Percentiles rank a stretch among this genome's conserved stretches.
These are phyloP conservation scores for Poa pratensis DNA, from an alignment of 176 grass and related monocot species.

Conservation along the genomic window DNA sequence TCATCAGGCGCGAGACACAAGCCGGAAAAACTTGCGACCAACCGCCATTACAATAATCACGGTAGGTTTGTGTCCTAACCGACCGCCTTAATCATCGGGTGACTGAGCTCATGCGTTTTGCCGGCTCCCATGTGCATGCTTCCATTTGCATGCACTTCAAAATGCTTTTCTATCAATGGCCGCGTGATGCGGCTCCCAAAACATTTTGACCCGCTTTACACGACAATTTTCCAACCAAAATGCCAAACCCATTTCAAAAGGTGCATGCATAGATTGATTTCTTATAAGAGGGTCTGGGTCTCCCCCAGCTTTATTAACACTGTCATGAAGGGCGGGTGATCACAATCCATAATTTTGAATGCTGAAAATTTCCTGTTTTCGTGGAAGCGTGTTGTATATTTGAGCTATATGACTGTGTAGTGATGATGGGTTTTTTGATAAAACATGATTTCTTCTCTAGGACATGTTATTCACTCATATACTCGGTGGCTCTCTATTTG, in stretches of 20 bases:
- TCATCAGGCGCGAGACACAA: constrained; percentile 44
- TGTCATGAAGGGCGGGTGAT: not conserved
- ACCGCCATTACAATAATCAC: constrained; percentile 39
- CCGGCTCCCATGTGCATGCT: constrained; percentile 41
- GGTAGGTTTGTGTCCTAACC: constrained; percentile 39
- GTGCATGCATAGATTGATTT: not conserved
- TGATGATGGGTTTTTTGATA: not conserved
- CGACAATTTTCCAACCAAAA: not conserved
- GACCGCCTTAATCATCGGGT: constrained; percentile 46
- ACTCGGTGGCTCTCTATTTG: not conserved
- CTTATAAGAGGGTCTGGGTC: not conserved
- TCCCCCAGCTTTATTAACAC: not conserved
- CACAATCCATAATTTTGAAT: not conserved
- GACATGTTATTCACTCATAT: not conserved
- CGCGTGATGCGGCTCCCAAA: not conserved
- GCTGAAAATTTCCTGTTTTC: too few species aligned
- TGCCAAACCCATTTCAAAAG: not conserved
- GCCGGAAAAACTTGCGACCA: constrained; percentile 43
- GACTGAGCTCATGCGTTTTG: constrained; percentile 26
- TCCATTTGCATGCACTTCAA: not conserved
- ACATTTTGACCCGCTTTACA: constrained; percentile 37
- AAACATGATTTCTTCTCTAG: not conserved
- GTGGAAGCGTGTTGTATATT: not conserved
- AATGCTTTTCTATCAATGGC: not conserved
- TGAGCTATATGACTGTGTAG: not conserved